Percentiles rank a stretch among this genome's conserved stretches.
These are phyloP conservation scores for Podaxis sp. DNA, from an alignment of 768 basidiomycete species.

Conservation along the genomic window DNA sequence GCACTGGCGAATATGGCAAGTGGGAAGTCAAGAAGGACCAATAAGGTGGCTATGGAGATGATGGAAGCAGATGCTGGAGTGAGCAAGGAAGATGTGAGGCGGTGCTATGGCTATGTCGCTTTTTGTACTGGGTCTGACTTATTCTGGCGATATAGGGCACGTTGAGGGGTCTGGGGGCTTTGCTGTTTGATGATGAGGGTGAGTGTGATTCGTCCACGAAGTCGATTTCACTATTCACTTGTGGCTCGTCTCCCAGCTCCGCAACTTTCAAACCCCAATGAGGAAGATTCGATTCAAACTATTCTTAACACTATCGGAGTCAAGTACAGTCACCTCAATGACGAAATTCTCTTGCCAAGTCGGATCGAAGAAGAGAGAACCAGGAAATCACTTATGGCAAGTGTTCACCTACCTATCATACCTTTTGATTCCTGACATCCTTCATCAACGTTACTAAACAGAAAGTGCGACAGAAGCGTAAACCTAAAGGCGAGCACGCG, in stretches of 20 bases:
- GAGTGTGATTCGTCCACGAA: conserved; percentile 19
- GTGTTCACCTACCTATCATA: conserved; percentile 10
- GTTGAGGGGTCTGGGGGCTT: conserved; percentile 57
- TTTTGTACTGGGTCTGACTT: conserved; percentile 1
- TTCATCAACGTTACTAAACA: conserved; percentile 12
- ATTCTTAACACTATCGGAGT: conserved; percentile 63
- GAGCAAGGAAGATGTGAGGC: conserved; percentile 41
- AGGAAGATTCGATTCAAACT: conserved; percentile 50
- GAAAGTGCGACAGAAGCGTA: conserved; percentile 31
- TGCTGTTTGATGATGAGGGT: conserved; percentile 72
- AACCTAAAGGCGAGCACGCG: conserved; percentile 20
- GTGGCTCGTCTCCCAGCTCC: conserved; percentile 30
- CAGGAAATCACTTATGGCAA: conserved; percentile 51
- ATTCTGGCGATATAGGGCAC: conserved; percentile 37
- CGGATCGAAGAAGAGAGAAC: conserved; percentile 67
- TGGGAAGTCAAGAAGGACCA: conserved; percentile 22
- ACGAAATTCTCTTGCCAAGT: conserved; percentile 66
- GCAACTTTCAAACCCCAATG: conserved; percentile 29
- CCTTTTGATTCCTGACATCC: background rate
- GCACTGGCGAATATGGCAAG: conserved; percentile 67
- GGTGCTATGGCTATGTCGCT: background rate
- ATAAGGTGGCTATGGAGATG: conserved; percentile 33
- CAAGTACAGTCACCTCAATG: conserved; percentile 74
- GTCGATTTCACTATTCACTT: background rate
- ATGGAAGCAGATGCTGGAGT: conserved; percentile 45